Conservation (phyloP, 441 rosid species). For the Manihot esculenta region DNA sequence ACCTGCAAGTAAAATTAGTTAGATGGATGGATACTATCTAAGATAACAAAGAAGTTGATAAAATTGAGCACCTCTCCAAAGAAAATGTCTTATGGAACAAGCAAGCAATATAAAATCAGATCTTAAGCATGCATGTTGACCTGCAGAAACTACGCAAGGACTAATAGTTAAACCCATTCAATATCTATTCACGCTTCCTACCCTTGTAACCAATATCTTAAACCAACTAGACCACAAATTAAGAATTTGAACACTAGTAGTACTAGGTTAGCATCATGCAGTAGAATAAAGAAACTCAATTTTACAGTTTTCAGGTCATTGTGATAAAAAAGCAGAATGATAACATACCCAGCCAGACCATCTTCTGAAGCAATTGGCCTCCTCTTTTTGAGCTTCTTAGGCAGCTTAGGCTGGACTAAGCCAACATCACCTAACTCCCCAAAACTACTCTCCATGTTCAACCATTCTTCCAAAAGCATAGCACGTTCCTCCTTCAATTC, state of each 20-base stretch:
- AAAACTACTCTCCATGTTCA: constrained; percentile 64
- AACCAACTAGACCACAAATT: not conserved
- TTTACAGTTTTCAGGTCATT: not conserved
- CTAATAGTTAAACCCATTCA: not conserved
- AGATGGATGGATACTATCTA: not conserved
- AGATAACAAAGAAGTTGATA: no score
- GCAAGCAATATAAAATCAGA: not conserved
- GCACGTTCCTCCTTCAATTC: constrained; percentile 88
- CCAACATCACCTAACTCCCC: constrained; percentile 69
- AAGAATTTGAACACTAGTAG: not conserved
- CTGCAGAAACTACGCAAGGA: not conserved
- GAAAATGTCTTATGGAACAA: not conserved
- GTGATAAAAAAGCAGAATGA: not conserved
- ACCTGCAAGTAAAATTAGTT: constrained; percentile 38
- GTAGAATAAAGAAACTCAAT: not conserved
- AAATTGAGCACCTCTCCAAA: not conserved
- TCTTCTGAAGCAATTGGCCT: constrained; percentile 59
- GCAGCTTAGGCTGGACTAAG: constrained; percentile 65
- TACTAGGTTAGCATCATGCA: not conserved
- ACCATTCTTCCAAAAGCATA: constrained; percentile 84
- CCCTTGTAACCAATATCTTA: not conserved
- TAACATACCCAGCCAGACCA: constrained; percentile 68
- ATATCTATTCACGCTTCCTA: not conserved
- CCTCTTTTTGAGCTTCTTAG: constrained; percentile 89
- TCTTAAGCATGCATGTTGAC: not conserved